phyloP scores from a whole-genome alignment of 495 filamentous ascomycete genomes.

The Hypoxylon lenormandii region DNA sequence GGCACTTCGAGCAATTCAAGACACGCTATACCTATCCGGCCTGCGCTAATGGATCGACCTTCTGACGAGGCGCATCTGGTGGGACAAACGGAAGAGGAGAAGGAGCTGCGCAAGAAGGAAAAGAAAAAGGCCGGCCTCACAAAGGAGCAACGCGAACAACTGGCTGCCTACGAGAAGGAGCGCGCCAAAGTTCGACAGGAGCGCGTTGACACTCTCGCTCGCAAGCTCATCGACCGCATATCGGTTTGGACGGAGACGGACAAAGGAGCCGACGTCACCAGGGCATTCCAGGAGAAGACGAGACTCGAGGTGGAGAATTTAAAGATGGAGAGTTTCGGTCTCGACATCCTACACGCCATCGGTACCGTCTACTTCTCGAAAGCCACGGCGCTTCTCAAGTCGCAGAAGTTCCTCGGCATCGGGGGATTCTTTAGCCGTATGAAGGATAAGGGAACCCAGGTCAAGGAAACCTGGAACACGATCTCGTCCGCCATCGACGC shows the following conservation, averaged over 20 bases:
- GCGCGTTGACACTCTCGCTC: slow-evolving; percentile 82
- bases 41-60: slow-evolving; percentile 86
- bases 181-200: slow-evolving; percentile 86
- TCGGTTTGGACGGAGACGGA: slow-evolving; percentile 98
- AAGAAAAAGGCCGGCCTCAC: slow-evolving; percentile 88
- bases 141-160: slow-evolving; percentile 90
- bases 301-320: slow-evolving; percentile 95
- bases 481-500: slow-evolving; percentile 97
- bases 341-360: slow-evolving; percentile 97
- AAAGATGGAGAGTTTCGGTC: slow-evolving; percentile 98
- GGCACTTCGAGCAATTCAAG: slow-evolving; percentile 59
- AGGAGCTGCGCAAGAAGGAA: slow-evolving; percentile 73
- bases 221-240: slow-evolving; percentile 89
- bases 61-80: slow-evolving; percentile 83
- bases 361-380: slow-evolving; percentile 89
- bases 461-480: slow-evolving; percentile 98
- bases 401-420: slow-evolving; percentile 95
- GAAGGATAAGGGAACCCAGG: slow-evolving; percentile 95
- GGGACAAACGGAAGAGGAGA: slow-evolving; percentile 78
- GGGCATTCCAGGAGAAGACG: slow-evolving; percentile 91
- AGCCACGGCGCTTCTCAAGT: slow-evolving; percentile 86
- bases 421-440: slow-evolving; percentile 91
- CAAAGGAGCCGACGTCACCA: slow-evolving; percentile 83
- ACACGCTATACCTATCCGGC: slow-evolving; percentile 75
- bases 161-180: slow-evolving; percentile 88